A percentile compares a stretch with the other conserved stretches of the same genome.
These are phyloP conservation scores for Malassezia nana DNA, from an alignment of 1,284 basidiomycete genomes.

Conservation along the genomic window DNA sequence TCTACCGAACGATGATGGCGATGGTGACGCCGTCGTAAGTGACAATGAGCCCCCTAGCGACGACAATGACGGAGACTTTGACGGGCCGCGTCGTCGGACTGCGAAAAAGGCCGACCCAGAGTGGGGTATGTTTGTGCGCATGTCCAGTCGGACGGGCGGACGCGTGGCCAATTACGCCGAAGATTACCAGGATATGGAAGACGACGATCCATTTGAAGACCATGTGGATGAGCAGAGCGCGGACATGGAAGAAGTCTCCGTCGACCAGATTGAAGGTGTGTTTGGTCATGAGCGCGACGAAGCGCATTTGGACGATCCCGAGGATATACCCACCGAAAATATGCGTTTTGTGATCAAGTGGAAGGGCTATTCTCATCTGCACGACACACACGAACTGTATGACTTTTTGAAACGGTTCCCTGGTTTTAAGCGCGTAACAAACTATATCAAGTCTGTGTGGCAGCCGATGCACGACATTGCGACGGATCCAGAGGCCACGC, in stretches of 20 bases:
- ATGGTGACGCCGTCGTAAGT: constrained; percentile 54
- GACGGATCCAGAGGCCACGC: constrained; percentile 60
- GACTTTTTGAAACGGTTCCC: constrained; percentile 77
- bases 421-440: constrained; percentile 93
- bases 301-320: constrained; percentile 36
- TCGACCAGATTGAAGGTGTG: constrained; percentile 50
- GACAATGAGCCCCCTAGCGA: constrained; percentile 75
- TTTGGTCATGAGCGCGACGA: constrained; percentile 49
- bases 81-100: constrained; percentile 13
- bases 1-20: constrained; percentile 18
- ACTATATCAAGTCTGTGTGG: constrained; percentile 80
- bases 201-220: constrained; percentile 45
- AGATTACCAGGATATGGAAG: constrained; percentile 42
- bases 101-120: neutral
- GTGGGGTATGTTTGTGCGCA: constrained; percentile 54
- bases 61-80: constrained; percentile 55
- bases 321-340: constrained; percentile 49
- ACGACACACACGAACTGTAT: constrained; percentile 91
- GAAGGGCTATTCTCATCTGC: constrained; percentile 51
- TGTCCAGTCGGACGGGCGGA: constrained; percentile 35
- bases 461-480: constrained; percentile 64
- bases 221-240: constrained; percentile 21
- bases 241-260: constrained; percentile 24
- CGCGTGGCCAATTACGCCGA: constrained; percentile 47
- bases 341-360: constrained; percentile 51